Evolutionary conservation across 2,329 filamentous ascomycete species (phyloP), one percentile per base, ranked within the genome.

Genomic region (Phialemoniopsis sp.): DNA sequence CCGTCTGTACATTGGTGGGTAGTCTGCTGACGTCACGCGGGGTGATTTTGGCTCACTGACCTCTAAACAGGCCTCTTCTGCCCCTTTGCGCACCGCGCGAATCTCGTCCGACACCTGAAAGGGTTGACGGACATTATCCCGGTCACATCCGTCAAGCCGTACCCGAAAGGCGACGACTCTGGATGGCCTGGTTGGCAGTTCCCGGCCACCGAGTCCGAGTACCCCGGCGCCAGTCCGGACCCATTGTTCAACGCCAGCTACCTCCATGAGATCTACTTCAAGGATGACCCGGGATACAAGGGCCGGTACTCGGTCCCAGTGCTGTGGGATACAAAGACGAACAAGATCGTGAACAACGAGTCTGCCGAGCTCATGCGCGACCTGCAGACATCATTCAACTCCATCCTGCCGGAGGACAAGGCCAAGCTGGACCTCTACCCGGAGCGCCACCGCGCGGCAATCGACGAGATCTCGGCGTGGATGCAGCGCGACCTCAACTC

Each of bases 111-210:
- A 5, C 66, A 78, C 36, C 62, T 83, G 36, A 79, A 80, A 50
- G 73, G 74, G 28, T 66, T 84, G 3, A 63, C 72, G 28, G 57
- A 68, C 10, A 61, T 74, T 29, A 72, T 83, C 32, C 64, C 71
- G 6, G 50, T 80, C 15, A 78, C 74, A 2, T 63, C 83, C 4
- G 78, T 85, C 2, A 76, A 75, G 47, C 73, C 81, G 0, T 85
- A 85, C 45, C 82, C 82, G 0, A 86, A 85, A 53, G 80, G 78
- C 37, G 71, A 81, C 47, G 67, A 73, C 14, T 70, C 73, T 8
- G 80, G 80, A 28, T 83, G 78, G 75, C 76, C 76, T 0, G 80
- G 78, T 13, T 82, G 77, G 77, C 64, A 67, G 21, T 85, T 85
- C 48, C 72, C 78, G 0, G 58, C 58, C 3, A 62, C 64, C 0